A percentile compares a stretch with the other conserved stretches of the same genome.
Conservation (phyloP, 192 early-diverging fungal genomes). For the Diversispora epigaea region DNA sequence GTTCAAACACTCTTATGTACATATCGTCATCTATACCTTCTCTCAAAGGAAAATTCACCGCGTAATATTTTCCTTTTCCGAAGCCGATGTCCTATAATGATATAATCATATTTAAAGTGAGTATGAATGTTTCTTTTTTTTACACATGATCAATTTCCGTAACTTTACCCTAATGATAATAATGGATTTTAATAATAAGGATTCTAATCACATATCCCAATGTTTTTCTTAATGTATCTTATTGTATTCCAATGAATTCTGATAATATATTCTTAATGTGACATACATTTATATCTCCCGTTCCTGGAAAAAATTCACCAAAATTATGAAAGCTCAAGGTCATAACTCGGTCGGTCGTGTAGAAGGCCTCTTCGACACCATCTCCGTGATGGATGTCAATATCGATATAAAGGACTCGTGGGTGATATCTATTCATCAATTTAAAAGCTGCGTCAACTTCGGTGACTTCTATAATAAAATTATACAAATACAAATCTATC, state of each 20-base stretch:
- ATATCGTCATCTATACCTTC: conserved; percentile 92
- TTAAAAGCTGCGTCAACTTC: conserved; percentile 17
- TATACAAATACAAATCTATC: neutral
- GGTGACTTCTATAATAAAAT: neutral
- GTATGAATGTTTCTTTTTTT: neutral
- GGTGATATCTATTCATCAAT: conserved; percentile 57
- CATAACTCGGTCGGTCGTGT: conserved; percentile 99
- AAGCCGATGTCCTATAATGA: conserved; percentile 79
- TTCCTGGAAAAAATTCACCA: conserved; percentile 98
- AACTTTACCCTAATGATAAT: too few species aligned
- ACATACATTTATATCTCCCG: conserved; percentile 84
- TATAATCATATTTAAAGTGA: neutral
- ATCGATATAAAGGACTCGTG: conserved; percentile 95
- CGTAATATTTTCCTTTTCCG: conserved; percentile 86
- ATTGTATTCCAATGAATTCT: too few species aligned
- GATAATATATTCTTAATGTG: too few species aligned
- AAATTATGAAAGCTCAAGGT: conserved; percentile 98
- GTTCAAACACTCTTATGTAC: conserved; percentile 88
- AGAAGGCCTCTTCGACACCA: conserved; percentile 99
- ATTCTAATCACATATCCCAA: too few species aligned
- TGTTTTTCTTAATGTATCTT: too few species aligned
- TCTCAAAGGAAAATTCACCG: conserved; percentile 94
- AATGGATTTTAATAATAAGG: too few species aligned
- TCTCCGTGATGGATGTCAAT: conserved; percentile 99
- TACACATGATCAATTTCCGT: too few species aligned